Base-by-base conservation (phyloP, 2,329 filamentous ascomycete genomes). In the Talaromyces marneffei region DNA sequence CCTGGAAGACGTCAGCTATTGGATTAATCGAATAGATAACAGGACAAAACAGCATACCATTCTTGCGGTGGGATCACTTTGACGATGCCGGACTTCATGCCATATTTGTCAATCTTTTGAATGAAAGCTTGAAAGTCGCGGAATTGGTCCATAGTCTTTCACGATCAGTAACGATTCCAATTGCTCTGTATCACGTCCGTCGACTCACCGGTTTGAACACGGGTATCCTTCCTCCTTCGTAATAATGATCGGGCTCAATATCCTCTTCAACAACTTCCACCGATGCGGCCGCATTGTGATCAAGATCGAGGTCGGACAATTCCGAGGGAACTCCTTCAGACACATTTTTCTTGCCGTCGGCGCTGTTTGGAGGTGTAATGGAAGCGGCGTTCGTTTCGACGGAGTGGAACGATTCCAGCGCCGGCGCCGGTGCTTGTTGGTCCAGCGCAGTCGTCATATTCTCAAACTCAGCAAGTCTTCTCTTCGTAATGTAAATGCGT, bases 71-170 rank as follows among this genome's bases (percentile, higher is more conserved):
- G 92, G 58, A 97, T 88, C 62, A 99, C 89, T 78, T 99, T 97
- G 72, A 97, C 87, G 69, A 99, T 97, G 37, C 94, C 94, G 23
- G 92, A 94, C 77, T 91, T 91, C 94, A 99, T 99, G 69, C 94
- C 94, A 74, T 96, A 96, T 66, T 87, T 85, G 75, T 99, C 91
- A 64, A 99, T 86, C 75, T 91, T 92, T 71, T 87, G 85, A 82
- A 97, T 89, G 74, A 95, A 97, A 72, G 85, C 86, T 77, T 93
- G 89, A 76, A 99, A 99, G 77, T 94, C 91, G 71, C 87, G 87
- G 78, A 97, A 97, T 77, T 99, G 92, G 64, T 89, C 84, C 91
- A 97, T 96, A 62, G 89, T 93, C 76, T 87, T 67, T 64, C 63
- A 66, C 37, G 27, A 63, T 72, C 60, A 72, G 67, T 57, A 33